Evolutionary conservation across 345 rosid species (phyloP).

Genomic region (Gynandropsis gynandra): DNA sequence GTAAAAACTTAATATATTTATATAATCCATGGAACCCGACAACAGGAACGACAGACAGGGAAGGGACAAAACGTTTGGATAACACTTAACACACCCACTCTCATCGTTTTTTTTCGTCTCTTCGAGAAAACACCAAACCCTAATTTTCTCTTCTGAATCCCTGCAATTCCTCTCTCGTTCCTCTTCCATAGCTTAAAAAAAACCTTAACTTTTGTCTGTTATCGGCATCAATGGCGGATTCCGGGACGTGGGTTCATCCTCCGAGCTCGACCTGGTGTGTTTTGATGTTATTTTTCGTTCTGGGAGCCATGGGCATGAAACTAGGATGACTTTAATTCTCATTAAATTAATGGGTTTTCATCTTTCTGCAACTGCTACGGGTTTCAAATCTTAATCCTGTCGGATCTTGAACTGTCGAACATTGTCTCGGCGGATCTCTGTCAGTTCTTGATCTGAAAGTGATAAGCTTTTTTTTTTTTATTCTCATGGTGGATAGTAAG

Average conservation of each 20-base stretch:
- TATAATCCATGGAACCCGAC: too few species aligned
- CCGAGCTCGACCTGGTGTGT: too few species aligned
- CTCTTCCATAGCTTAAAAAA: conserved; percentile 14
- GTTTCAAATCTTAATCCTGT: conserved; percentile 2
- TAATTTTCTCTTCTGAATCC: conserved; percentile 10
- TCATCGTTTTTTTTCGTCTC: neutral
- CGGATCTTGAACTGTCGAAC: neutral
- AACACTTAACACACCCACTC: conserved; percentile 10
- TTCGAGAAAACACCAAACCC: conserved; percentile 23
- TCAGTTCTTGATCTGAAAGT: conserved; percentile 14
- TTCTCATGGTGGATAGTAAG: neutral
- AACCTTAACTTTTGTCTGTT: conserved; percentile 14
- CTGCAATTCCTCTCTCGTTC: conserved; percentile 11
- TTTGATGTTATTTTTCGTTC: neutral
- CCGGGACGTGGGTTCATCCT: neutral
- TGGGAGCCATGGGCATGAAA: conserved; percentile 14
- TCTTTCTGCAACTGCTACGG: neutral
- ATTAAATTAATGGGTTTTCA: neutral
- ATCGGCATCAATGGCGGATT: conserved; percentile 14
- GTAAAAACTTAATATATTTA: neutral
- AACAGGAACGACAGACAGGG: too few species aligned
- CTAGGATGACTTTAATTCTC: neutral
- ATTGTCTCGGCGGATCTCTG: neutral
- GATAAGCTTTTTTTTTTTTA: neutral
- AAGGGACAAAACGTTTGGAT: conserved; percentile 21